Percentiles rank a stretch among this genome's conserved stretches.
phyloP scores from a whole-genome alignment of 352 stramenopile genomes.

The Globisporangium camurandrum region DNA sequence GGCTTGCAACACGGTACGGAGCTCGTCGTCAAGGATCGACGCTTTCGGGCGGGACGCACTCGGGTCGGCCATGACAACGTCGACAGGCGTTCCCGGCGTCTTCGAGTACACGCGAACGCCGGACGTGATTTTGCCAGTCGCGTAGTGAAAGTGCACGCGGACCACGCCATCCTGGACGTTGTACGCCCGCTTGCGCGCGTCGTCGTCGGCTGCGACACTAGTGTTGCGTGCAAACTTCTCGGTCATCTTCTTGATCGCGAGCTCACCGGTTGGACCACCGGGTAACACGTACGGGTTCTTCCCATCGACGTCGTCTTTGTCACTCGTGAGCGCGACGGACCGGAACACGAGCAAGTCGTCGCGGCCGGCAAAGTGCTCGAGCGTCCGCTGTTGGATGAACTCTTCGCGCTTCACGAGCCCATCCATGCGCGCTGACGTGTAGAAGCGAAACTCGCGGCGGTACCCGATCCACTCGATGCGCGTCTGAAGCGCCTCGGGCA shows the following conservation, averaged over 20 bases:
- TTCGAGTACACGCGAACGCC: constrained; percentile 79
- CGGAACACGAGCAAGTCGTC: constrained; percentile 84
- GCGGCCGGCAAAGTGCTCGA: constrained; percentile 81
- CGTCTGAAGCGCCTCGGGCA: constrained; percentile 67
- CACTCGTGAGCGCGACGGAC: constrained; percentile 65
- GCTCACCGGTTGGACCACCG: constrained; percentile 56
- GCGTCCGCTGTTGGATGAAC: constrained; percentile 81
- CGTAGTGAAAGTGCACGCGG: constrained; percentile 88
- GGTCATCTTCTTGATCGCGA: constrained; percentile 91
- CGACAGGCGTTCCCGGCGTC: constrained; percentile 49
- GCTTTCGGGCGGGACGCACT: constrained; percentile 55
- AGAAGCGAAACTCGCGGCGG: constrained; percentile 87
- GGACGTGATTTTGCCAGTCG: constrained; percentile 87
- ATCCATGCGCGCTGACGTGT: constrained; percentile 85
- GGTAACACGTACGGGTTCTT: constrained; percentile 79
- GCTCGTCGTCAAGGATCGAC: constrained; percentile 68
- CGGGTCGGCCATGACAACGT: constrained; percentile 68
- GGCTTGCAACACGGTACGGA: constrained; percentile 56
- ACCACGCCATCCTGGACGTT: constrained; percentile 88
- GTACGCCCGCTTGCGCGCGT: constrained; percentile 88
- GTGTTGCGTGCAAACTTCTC: constrained; percentile 85
- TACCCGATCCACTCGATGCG: constrained; percentile 85
- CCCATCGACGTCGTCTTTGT: constrained; percentile 69
- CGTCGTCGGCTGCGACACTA: constrained; percentile 41
- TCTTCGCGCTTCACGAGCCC: constrained; percentile 83